These are phyloP conservation scores for Chrysoporthe deuterocubensis DNA, from an alignment of 2,329 filamentous ascomycete genomes.

Conservation along the genomic window DNA sequence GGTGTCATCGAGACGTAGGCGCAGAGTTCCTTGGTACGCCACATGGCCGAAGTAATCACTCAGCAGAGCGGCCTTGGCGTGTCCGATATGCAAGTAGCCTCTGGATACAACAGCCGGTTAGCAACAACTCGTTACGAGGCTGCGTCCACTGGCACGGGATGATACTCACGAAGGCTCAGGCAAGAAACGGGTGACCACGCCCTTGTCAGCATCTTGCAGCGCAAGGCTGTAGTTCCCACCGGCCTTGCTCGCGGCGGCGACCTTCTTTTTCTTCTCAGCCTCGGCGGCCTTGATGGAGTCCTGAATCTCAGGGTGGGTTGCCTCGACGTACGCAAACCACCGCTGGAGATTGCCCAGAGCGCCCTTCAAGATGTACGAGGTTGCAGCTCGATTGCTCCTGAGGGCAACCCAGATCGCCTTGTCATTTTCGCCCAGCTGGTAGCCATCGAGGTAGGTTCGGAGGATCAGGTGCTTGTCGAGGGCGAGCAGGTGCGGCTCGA, in stretches of 20 bases:
- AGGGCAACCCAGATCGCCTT: constrained; percentile 82
- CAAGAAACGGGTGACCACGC: constrained; percentile 89
- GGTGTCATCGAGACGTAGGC: constrained; percentile 94
- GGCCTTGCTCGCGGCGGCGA: constrained; percentile 70
- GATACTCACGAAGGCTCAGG: constrained; percentile 84
- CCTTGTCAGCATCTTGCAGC: constrained; percentile 81
- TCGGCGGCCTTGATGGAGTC: constrained; percentile 71
- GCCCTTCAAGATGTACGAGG: constrained; percentile 79
- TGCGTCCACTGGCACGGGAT: neutral
- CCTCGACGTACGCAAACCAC: constrained; percentile 88
- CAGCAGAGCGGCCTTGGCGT: constrained; percentile 90
- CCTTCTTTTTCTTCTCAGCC: constrained; percentile 70
- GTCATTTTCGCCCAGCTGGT: constrained; percentile 76
- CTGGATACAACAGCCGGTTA: constrained; percentile 36
- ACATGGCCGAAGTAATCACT: constrained; percentile 98
- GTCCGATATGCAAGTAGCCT: constrained; percentile 92
- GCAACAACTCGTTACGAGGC: neutral
- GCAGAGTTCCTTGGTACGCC: constrained; percentile 87
- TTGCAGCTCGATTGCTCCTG: constrained; percentile 81
- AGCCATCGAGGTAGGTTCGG: constrained; percentile 83
- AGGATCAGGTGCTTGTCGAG: constrained; percentile 88
- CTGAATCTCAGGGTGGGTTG: constrained; percentile 76
- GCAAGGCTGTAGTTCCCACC: constrained; percentile 90
- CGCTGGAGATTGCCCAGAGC: constrained; percentile 76
- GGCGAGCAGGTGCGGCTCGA: constrained; percentile 73